Percentiles rank a stretch among this genome's conserved stretches.
These are phyloP conservation scores for Fusarium hostae DNA, from an alignment of 2,329 filamentous ascomycete species.

Conservation along the genomic window DNA sequence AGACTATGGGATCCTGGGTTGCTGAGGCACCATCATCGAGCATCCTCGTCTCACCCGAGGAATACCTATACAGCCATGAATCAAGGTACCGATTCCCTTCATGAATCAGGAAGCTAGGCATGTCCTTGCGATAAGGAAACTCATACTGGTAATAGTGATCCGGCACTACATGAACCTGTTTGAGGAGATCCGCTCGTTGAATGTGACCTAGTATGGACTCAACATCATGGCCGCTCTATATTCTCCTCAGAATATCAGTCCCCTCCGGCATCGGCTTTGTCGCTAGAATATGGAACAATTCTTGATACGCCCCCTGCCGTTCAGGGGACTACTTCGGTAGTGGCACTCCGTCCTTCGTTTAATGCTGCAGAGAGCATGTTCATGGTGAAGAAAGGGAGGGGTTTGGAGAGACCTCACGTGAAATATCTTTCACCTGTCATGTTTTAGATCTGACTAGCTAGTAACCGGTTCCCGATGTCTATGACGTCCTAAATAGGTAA, in stretches of 20 bases:
- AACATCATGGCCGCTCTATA: neutral
- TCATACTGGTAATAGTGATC: neutral
- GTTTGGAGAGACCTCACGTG: neutral
- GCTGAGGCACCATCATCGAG: neutral
- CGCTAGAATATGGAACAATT: neutral
- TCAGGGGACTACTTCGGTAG: neutral
- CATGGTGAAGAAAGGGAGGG: too few relatives aligned
- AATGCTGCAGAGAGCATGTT: neutral
- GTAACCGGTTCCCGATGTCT: neutral
- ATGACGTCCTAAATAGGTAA: neutral
- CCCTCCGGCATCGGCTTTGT: neutral
- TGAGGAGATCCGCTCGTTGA: neutral
- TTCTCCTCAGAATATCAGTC: neutral
- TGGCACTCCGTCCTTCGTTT: neutral
- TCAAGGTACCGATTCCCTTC: neutral
- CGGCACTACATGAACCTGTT: neutral
- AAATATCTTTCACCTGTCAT: neutral
- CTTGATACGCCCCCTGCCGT: neutral
- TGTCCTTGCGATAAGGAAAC: neutral
- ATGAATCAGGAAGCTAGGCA: neutral
- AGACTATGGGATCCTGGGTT: neutral
- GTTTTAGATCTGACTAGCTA: neutral
- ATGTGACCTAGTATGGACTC: neutral
- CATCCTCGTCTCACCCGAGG: neutral
- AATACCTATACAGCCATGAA: neutral